phyloP scores from a whole-genome alignment of 2,329 filamentous ascomycete species.

The Fusarium sarcochroum region DNA sequence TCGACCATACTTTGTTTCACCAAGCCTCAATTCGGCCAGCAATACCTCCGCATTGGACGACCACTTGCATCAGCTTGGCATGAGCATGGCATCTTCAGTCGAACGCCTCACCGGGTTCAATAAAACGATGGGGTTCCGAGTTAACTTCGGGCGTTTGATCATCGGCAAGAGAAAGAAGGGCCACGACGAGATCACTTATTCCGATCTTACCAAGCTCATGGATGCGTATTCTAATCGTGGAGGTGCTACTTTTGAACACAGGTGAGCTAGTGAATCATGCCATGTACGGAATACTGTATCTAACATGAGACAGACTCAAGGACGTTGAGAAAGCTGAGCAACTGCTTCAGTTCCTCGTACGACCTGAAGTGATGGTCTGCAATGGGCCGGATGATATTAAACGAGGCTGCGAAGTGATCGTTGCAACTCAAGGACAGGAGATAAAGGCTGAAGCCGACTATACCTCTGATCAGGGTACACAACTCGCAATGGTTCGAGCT shows the following conservation, averaged over 20 bases:
- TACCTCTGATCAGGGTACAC: constrained; percentile 14
- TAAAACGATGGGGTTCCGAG: constrained; percentile 50
- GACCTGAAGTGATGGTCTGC: constrained; percentile 33
- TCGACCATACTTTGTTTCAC: constrained; percentile 42
- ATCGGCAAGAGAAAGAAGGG: constrained; percentile 48
- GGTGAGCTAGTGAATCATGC: constrained; percentile 38
- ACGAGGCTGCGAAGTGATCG: constrained; percentile 39
- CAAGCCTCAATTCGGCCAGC: background rate
- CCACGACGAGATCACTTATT: constrained; percentile 41
- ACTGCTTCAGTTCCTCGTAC: constrained; percentile 33
- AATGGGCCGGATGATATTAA: constrained; percentile 19
- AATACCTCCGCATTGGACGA: constrained; percentile 34
- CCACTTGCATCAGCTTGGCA: constrained; percentile 38
- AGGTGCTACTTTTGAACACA: constrained; percentile 48
- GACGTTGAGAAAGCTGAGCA: constrained; percentile 27
- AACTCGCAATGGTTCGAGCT: constrained; percentile 45
- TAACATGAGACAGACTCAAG: constrained; percentile 39
- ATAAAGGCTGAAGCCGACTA: constrained; percentile 42
- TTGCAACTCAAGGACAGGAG: constrained; percentile 38
- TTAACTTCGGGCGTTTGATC: constrained; percentile 52
- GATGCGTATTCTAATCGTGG: constrained; percentile 49
- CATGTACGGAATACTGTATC: background rate
- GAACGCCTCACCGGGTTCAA: constrained; percentile 46
- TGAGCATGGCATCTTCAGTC: constrained; percentile 38
- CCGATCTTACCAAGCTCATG: constrained; percentile 47